Evolutionary conservation across 2,329 filamentous ascomycete genomes (phyloP).

Genomic region (Dryadomyces sulphureus): DNA sequence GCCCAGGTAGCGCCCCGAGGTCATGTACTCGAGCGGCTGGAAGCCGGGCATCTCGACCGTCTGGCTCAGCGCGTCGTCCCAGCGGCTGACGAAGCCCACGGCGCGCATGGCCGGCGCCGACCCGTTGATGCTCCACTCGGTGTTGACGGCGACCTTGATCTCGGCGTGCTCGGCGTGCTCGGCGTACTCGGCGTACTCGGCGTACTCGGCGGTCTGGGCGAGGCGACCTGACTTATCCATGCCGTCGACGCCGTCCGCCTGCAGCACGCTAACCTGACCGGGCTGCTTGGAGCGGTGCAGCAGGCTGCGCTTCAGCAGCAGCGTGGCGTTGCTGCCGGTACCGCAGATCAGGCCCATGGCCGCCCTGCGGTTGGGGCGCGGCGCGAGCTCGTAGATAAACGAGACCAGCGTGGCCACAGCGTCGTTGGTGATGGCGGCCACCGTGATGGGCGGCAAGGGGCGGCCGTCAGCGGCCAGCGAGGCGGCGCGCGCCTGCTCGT

Average conservation of each 20-base stretch:
- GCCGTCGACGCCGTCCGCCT: constrained; percentile 31
- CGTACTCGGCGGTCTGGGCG: not conserved
- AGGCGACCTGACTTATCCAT: too few relatives aligned
- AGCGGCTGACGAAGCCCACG: constrained; percentile 48
- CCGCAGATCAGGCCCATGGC: constrained; percentile 72
- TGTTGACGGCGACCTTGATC: constrained; percentile 63
- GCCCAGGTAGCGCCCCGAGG: constrained; percentile 61
- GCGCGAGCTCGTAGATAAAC: constrained; percentile 56
- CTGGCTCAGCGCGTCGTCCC: constrained; percentile 54
- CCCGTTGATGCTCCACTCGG: constrained; percentile 71
- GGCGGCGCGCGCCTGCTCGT: constrained; percentile 29
- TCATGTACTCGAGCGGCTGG: constrained; percentile 77
- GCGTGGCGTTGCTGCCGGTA: constrained; percentile 69
- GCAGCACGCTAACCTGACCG: constrained; percentile 30
- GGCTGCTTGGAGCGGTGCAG: constrained; percentile 48
- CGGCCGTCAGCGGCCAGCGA: not conserved
- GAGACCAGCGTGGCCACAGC: constrained; percentile 67
- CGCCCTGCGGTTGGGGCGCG: constrained; percentile 45
- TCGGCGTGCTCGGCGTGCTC: constrained; percentile 22
- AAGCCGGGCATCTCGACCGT: constrained; percentile 59
- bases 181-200: not conserved
- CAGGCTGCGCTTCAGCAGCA: constrained; percentile 49
- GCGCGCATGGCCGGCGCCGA: constrained; percentile 52
- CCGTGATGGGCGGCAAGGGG: constrained; percentile 52
- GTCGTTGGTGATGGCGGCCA: constrained; percentile 69